These are phyloP conservation scores for Boletellus emodensis DNA, from an alignment of 768 basidiomycete genomes.

Conservation along the genomic window DNA sequence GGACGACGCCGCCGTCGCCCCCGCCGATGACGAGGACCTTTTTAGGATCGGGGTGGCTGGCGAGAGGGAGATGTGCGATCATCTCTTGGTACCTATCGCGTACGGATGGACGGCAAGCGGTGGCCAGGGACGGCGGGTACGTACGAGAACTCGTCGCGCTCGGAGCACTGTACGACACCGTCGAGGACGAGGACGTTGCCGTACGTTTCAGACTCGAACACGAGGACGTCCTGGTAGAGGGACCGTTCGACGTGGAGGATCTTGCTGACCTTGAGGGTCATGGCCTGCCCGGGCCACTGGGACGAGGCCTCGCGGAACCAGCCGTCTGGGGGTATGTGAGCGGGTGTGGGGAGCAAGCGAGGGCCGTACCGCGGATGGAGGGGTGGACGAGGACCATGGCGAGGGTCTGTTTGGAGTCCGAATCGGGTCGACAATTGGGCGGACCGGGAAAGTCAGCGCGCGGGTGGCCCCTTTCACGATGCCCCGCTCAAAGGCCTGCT, in stretches of 20 bases:
- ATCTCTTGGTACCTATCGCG: constrained; percentile 91
- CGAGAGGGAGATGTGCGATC: constrained; percentile 96
- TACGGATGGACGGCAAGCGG: background rate
- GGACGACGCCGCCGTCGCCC: constrained; percentile 96
- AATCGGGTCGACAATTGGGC: background rate
- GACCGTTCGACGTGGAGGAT: constrained; percentile 94
- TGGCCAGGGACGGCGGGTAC: constrained; percentile 28
- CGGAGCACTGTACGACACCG: constrained; percentile 94
- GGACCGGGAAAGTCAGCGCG: background rate
- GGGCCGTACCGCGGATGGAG: constrained; percentile 44
- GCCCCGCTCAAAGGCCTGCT: background rate
- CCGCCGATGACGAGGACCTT: constrained; percentile 97
- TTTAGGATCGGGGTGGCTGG: constrained; percentile 93
- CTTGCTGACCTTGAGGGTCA: constrained; percentile 94
- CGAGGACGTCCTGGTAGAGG: constrained; percentile 93
- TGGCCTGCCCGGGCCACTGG: constrained; percentile 97
- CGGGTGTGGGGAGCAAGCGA: too few species aligned
- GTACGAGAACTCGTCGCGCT: constrained; percentile 97
- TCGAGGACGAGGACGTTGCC: constrained; percentile 97
- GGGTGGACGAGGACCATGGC: constrained; percentile 44
- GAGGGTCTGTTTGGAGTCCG: constrained; percentile 40
- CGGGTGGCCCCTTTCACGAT: background rate
- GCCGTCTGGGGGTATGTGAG: constrained; percentile 52
- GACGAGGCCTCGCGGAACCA: constrained; percentile 95
- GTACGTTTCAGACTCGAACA: constrained; percentile 93